Conservation (phyloP, 139 green algal species). For the Spirogloea muscicola region DNA sequence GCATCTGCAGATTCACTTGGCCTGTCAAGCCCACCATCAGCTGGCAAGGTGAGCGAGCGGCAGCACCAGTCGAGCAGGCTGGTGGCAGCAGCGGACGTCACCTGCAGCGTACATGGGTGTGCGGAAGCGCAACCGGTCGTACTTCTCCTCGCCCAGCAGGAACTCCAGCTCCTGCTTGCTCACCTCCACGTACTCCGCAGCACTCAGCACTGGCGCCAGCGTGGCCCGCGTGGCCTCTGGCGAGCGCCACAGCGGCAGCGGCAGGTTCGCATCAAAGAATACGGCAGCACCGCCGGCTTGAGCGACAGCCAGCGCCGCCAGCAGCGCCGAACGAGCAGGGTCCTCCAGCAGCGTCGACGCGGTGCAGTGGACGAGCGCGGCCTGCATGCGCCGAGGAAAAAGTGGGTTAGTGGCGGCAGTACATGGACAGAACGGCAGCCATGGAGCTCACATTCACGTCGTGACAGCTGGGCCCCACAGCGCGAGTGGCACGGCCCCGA, state of each 20-base stretch:
- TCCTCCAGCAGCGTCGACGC: background rate
- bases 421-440: no score
- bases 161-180: slow-evolving; percentile 17
- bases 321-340: background rate
- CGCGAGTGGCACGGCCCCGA: no score
- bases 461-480: no score
- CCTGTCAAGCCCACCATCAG: no score
- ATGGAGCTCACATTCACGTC: no score
- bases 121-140: background rate
- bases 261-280: slow-evolving; percentile 21
- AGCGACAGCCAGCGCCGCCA: background rate
- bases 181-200: slow-evolving; percentile 30
- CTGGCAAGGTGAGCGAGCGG: no score
- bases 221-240: background rate
- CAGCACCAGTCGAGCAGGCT: no score
- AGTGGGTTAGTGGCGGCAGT: no score
- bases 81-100: no score
- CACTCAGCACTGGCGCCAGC: slow-evolving; percentile 1
- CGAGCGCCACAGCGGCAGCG: slow-evolving; percentile 14
- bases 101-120: no score
- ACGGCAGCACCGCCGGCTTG: background rate
- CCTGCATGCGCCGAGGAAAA: no score
- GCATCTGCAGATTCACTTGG: no score
- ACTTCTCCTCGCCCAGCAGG: slow-evolving; percentile 17
- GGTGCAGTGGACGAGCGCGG: background rate